A percentile compares a stretch with the other conserved stretches of the same genome.
Conservation (phyloP, 345 rosid genomes). For the Salix dunnii region DNA sequence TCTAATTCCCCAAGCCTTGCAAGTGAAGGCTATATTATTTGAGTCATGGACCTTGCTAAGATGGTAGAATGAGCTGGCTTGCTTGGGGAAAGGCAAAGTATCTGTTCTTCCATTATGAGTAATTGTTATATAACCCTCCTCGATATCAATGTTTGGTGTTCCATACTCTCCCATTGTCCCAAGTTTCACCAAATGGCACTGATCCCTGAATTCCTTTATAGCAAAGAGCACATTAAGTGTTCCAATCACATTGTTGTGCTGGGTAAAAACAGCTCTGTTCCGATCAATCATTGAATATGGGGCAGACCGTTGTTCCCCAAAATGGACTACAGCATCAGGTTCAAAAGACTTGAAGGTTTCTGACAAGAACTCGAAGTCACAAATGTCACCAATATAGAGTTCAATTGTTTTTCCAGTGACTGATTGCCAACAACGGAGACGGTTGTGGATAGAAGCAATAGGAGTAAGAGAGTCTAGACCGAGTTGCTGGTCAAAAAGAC, state of each 20-base stretch:
- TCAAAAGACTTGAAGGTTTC: constrained; percentile 78
- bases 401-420: constrained; percentile 79
- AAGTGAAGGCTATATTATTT: constrained; percentile 91
- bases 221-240: constrained; percentile 93
- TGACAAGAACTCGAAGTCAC: constrained; percentile 87
- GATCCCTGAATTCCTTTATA: constrained; percentile 79
- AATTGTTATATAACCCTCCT: constrained; percentile 92
- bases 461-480: constrained; percentile 90
- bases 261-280: constrained; percentile 83
- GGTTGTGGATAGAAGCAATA: constrained; percentile 72
- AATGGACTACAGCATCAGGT: constrained; percentile 92
- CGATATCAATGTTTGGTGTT: constrained; percentile 97
- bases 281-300: constrained; percentile 98
- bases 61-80: constrained; percentile 98
- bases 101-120: constrained; percentile 91
- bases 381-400: constrained; percentile 78
- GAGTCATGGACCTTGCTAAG: constrained; percentile 98
- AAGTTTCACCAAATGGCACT: constrained; percentile 91
- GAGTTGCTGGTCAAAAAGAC: constrained; percentile 88
- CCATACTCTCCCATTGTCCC: constrained; percentile 99
- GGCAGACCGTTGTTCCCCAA: constrained; percentile 93
- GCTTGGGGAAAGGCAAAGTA: constrained; percentile 94
- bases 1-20: constrained; percentile 99
- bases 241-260: constrained; percentile 91
- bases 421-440: constrained; percentile 82